Evolutionary conservation across 805 yeast genomes (phyloP), one percentile per base, ranked within the genome.

Genomic region (Spathaspora girioi): DNA sequence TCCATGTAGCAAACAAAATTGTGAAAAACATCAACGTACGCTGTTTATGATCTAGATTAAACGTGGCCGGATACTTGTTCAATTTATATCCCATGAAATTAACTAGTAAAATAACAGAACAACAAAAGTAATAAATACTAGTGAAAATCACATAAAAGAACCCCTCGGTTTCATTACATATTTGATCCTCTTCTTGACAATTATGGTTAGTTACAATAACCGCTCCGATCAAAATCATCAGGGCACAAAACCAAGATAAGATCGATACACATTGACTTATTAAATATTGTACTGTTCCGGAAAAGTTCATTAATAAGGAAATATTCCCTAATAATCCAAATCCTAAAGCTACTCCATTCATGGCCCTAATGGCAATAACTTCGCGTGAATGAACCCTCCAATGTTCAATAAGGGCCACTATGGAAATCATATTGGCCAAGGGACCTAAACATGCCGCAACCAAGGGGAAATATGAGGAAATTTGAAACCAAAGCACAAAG

Each of bases 371-470:
- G 15, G 74, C 76, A 26, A 81, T 67, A 5, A 85, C 71, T 64
- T 78, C 74, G 0, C 57, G 44, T 46, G 56, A 61, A 20, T 65
- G 62, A 5, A 61, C 44, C 48, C 85, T 65, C 97, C 97, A 89
- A 46, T 77, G 74, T 51, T 86, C 84, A 0, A 84, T 82, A 14
- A 88, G 74, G 5, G 92, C 89, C 1, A 87, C 83, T 5, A 87
- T 72, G 0, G 93, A 86, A 42, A 83, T 76, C 76, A 87, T 78
- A 58, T 88, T 88, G 6, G 93, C 84, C 26, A 89, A 59, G 0
- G 96, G 96, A 0, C 94, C 96, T 38, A 84, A 59, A 57, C 93
- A 87, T 3, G 93, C 90, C 0, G 92, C 83, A 7, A 86, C 63
- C 23, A 89, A 76, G 0, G 97, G 97, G 56, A 89, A 77, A 57